Evolutionary conservation across 768 basidiomycete genomes (phyloP), one percentile per base, ranked within the genome.

Genomic region (Coprinopsis sp.): DNA sequence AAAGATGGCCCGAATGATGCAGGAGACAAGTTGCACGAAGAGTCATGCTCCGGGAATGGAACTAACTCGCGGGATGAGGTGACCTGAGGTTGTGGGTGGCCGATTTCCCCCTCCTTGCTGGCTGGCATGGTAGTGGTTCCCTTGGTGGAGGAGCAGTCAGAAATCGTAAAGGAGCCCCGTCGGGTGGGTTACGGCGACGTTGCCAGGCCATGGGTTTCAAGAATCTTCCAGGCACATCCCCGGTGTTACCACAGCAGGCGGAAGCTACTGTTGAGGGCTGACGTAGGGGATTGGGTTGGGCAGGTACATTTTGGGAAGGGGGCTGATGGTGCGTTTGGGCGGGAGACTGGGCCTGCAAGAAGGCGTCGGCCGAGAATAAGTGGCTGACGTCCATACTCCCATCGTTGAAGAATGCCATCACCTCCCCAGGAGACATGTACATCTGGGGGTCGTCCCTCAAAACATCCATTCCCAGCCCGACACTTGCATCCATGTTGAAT

Each of bases 381-480:
- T 56, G 54, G 38, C 57, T 55, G 23, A 65, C 64, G 44, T 68
- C 73, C 60, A 76, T 67, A 5, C 61, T 54, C 4, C 74, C 71
- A 34, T 76, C 80, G 52, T 71, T 72, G 49, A 84, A 78, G 58
- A 85, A 67, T 51, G 74, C 71, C 70, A 84, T 72, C 67, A 84
- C 74, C 50, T 84, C 82, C 37, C 71, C 66, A 30, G 75, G 70
- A 6, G 74, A 71, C 74, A 84, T 73, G 54, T 79, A 80, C 64
- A 78, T 62, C 33, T 71, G 65, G 25, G 75, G 54, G 48, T 79
- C 77, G 39, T 67, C 69, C 53, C 64, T 56, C 37, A 67, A 64
- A 65, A 78, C 70, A 30, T 78, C 76, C 68, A 77, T 68, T 21
- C 63, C 58, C 59, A 64, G 56, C 14, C 62, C 51, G 27, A 54